Evolutionary conservation across 768 basidiomycete species (phyloP).

Genomic region (Phylloporus arenicola): DNA sequence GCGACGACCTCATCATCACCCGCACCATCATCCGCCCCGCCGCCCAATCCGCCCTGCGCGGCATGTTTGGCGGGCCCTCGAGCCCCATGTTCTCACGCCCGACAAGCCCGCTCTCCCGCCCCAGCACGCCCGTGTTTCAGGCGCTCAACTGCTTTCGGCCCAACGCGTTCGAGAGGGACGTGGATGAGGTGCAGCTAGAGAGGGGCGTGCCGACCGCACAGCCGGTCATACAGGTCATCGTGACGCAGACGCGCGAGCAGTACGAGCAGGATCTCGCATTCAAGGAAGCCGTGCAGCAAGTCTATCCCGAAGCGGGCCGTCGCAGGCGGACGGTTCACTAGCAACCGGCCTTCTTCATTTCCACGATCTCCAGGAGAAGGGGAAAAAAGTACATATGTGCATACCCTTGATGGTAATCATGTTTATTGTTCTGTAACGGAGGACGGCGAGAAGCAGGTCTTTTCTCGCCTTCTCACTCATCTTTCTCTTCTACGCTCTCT

Average conservation of each 20-base stretch:
- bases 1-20: conserved; percentile 30
- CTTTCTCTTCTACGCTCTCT: neutral
- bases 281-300: conserved; percentile 25
- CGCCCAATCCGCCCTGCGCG: conserved; percentile 19
- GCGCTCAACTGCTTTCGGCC: conserved; percentile 33
- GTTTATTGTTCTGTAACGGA: conserved; percentile 20
- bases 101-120: conserved; percentile 18
- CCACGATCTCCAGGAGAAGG: neutral
- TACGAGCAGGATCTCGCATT: conserved; percentile 32
- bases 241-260: conserved; percentile 30
- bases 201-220: conserved; percentile 4
- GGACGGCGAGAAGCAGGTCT: conserved; percentile 16
- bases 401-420: conserved; percentile 10
- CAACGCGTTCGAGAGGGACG: conserved; percentile 30
- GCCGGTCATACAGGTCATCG: conserved; percentile 30
- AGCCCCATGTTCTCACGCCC: conserved; percentile 28
- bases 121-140: conserved; percentile 19
- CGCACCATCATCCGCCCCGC: conserved; percentile 37
- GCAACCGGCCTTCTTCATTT: neutral
- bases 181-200: conserved; percentile 25
- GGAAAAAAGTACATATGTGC: conserved; percentile 14
- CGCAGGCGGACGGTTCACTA: conserved; percentile 11
- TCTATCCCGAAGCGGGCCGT: conserved; percentile 25
- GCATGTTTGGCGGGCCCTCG: conserved; percentile 29
- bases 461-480: neutral